Evolutionary conservation across 208 protist genomes (phyloP).

Genomic region (Porcisia deanei): DNA sequence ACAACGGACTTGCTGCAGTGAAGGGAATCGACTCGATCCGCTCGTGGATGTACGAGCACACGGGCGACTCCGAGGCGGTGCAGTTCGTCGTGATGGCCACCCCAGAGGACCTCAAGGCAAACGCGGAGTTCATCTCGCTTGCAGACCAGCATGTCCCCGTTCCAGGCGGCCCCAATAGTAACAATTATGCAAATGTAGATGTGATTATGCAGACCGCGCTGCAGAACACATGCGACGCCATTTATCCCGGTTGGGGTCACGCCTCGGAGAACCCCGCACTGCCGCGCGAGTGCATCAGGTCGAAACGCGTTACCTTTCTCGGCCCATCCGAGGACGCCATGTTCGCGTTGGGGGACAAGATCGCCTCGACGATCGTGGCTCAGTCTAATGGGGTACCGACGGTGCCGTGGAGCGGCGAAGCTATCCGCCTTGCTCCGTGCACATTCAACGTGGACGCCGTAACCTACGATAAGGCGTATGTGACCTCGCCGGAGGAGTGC

Average conservation of each 20-base stretch:
- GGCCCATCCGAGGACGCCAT: constrained; percentile 86
- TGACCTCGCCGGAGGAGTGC: constrained; percentile 93
- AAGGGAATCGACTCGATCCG: constrained; percentile 98
- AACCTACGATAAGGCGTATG: constrained; percentile 89
- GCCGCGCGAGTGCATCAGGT: constrained; percentile 79
- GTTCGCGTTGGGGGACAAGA: constrained; percentile 97
- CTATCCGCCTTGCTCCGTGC: constrained; percentile 55
- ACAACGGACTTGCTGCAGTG: constrained; percentile 98
- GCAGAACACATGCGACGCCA: constrained; percentile 92
- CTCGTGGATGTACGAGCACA: constrained; percentile 95
- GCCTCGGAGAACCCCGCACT: constrained; percentile 98
- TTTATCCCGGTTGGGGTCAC: constrained; percentile 99
- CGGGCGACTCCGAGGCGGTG: constrained; percentile 93
- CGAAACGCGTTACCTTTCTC: constrained; percentile 70
- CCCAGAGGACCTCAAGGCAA: constrained; percentile 97
- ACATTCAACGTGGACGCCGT: constrained; percentile 78
- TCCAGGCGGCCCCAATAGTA: constrained; percentile 96
- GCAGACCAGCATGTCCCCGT: constrained; percentile 95
- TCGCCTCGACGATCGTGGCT: constrained; percentile 97
- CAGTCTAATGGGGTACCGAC: constrained; percentile 95
- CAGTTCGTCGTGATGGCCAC: constrained; percentile 98
- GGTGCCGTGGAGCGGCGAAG: constrained; percentile 93
- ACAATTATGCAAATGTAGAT: constrained; percentile 99
- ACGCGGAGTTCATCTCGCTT: constrained; percentile 98
- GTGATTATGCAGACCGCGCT: constrained; percentile 97